Conservation (phyloP, 2,329 filamentous ascomycete genomes). For the Phialophora macrospora region DNA sequence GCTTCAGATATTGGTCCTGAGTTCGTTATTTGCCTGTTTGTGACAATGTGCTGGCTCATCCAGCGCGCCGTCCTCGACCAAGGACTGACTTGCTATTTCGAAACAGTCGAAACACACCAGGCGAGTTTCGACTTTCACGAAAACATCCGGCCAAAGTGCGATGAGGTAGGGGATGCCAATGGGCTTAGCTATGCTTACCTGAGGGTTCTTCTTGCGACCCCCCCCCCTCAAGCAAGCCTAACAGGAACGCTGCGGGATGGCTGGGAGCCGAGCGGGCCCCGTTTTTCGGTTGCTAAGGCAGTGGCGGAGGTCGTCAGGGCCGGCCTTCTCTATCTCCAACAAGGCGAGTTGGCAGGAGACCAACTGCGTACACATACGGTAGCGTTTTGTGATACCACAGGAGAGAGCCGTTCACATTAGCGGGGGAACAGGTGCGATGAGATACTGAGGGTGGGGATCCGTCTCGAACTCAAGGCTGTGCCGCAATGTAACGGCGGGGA, state of each 20-base stretch:
- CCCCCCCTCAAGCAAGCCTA: background rate
- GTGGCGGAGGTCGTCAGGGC: background rate
- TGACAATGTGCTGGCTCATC: background rate
- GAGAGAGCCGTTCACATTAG: background rate
- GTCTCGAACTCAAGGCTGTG: background rate
- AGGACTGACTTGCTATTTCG: background rate
- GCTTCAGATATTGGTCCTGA: background rate
- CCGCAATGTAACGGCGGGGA: background rate
- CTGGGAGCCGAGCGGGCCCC: background rate
- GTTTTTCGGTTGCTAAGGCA: background rate
- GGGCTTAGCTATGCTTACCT: background rate
- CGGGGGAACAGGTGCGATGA: background rate
- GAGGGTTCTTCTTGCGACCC: background rate
- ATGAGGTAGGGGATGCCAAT: background rate
- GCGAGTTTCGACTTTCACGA: background rate
- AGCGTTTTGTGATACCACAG: background rate
- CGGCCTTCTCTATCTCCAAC: background rate
- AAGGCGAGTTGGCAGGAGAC: no score
- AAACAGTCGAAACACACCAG: background rate
- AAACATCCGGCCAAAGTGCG: background rate
- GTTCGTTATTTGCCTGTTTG: background rate
- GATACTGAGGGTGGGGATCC: background rate
- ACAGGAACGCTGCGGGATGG: background rate
- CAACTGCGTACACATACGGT: background rate
- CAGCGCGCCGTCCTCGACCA: background rate